These are phyloP conservation scores for Babesia sp. DNA, from an alignment of 169 alveolate genomes.

Conservation along the genomic window DNA sequence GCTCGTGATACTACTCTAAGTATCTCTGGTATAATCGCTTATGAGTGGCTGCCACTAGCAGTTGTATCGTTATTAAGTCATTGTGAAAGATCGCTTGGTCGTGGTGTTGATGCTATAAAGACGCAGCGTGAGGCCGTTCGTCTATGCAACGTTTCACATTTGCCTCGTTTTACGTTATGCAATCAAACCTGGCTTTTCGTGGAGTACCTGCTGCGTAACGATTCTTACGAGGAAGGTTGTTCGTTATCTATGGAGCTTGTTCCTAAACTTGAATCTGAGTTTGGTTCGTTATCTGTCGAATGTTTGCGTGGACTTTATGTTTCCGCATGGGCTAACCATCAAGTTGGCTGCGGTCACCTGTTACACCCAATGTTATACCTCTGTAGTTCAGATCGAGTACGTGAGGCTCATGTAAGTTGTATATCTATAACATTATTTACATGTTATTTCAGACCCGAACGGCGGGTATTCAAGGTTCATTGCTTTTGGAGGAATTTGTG, in stretches of 20 bases:
- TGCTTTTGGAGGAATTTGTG: slow-evolving; percentile 53
- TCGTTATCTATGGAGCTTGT: slow-evolving; percentile 45
- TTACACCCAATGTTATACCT: slow-evolving; percentile 51
- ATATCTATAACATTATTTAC: neutral
- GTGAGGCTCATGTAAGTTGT: slow-evolving; percentile 12
- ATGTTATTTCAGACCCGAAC: neutral
- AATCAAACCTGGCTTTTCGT: slow-evolving; percentile 55
- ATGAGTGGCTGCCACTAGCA: slow-evolving; percentile 63
- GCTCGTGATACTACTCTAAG: slow-evolving; percentile 28
- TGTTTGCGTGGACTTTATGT: slow-evolving; percentile 50
- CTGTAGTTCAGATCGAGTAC: slow-evolving; percentile 38
- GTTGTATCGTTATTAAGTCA: slow-evolving; percentile 39
- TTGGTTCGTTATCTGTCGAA: slow-evolving; percentile 53
- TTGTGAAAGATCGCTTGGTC: slow-evolving; percentile 30
- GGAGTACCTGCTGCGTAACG: slow-evolving; percentile 59
- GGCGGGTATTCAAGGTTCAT: slow-evolving; percentile 12
- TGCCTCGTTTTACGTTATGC: slow-evolving; percentile 52
- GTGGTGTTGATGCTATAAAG: slow-evolving; percentile 22
- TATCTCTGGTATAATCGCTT: slow-evolving; percentile 23
- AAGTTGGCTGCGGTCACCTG: slow-evolving; percentile 58
- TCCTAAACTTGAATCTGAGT: slow-evolving; percentile 40
- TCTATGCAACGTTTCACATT: slow-evolving; percentile 32
- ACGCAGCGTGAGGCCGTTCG: slow-evolving; percentile 47
- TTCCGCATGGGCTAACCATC: slow-evolving; percentile 61
- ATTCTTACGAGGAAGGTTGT: slow-evolving; percentile 35